A percentile compares a stretch with the other conserved stretches of the same genome.
Conservation (phyloP, 441 rosid genomes). For the Rhodomyrtus psidioides region DNA sequence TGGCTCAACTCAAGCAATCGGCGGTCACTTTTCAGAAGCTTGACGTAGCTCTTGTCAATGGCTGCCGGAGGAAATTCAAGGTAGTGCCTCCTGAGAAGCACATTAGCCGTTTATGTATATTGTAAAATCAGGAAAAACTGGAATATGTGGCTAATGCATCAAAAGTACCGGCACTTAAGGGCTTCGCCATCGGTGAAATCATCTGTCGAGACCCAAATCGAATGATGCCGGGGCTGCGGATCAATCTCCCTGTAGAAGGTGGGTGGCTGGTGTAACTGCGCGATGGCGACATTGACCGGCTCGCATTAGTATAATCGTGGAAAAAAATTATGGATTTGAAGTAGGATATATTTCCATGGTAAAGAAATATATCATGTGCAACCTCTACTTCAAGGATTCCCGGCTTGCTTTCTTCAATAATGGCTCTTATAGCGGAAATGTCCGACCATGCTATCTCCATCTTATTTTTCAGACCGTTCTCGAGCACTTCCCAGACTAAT, state of each 20-base stretch:
- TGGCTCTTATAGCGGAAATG: conserved; percentile 28
- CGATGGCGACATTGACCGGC: not conserved
- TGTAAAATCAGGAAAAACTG: not conserved
- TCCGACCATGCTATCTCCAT: conserved; percentile 54
- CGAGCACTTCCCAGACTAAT: conserved; percentile 48
- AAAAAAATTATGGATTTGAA: not conserved
- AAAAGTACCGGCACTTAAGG: conserved; percentile 23
- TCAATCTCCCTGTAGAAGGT: conserved; percentile 30
- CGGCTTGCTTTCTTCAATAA: conserved; percentile 8
- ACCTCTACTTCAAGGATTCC: conserved; percentile 46
- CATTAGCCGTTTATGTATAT: too few relatives aligned
- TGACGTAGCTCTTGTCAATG: conserved; percentile 27
- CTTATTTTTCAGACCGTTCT: conserved; percentile 24
- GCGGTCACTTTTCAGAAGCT: conserved; percentile 27
- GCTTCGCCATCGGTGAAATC: conserved; percentile 55
- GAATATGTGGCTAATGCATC: not conserved
- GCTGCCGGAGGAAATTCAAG: conserved; percentile 29
- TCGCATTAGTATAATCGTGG: not conserved
- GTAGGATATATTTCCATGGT: not conserved
- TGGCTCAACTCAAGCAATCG: conserved; percentile 17
- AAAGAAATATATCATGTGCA: not conserved
- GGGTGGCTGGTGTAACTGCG: conserved; percentile 31
- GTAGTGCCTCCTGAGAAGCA: conserved; percentile 28
- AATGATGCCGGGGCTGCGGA: conserved; percentile 56
- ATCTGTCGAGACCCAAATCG: conserved; percentile 27